Evolutionary conservation across 768 basidiomycete genomes (phyloP).

Genomic region (Pholiota microspora): DNA sequence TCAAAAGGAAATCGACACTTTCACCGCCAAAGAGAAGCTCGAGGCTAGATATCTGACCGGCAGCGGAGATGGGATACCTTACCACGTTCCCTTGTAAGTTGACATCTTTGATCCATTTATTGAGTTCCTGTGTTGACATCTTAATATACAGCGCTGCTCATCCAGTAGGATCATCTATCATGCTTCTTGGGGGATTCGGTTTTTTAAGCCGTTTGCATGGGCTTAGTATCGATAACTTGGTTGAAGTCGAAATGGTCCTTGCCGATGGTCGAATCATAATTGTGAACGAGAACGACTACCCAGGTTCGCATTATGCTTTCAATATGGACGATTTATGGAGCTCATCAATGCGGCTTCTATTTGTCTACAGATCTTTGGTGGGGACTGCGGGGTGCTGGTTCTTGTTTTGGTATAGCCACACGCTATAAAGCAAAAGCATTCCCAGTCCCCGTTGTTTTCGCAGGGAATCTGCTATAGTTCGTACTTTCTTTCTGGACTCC

Average conservation of each 20-base stretch:
- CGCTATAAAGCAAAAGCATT: constrained; percentile 89
- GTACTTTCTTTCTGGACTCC: constrained; percentile 25
- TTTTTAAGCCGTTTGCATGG: constrained; percentile 82
- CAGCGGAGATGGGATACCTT: constrained; percentile 58
- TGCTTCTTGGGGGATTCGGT: constrained; percentile 88
- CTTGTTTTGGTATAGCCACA: constrained; percentile 80
- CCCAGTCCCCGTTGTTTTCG: constrained; percentile 88
- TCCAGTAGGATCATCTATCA: constrained; percentile 75
- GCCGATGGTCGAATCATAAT: constrained; percentile 86
- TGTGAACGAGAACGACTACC: constrained; percentile 67
- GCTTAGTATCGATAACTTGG: constrained; percentile 84
- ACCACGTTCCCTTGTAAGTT: constrained; percentile 76
- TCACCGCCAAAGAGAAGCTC: constrained; percentile 66
- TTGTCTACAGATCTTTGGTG: constrained; percentile 72
- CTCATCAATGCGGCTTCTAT: background rate
- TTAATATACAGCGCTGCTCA: constrained; percentile 61
- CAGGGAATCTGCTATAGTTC: constrained; percentile 90
- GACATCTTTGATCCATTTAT: constrained; percentile 12
- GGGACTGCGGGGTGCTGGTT: constrained; percentile 83
- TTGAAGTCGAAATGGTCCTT: constrained; percentile 90
- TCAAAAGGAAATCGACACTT: constrained; percentile 83
- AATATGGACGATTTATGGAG: background rate
- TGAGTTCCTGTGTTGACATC: constrained; percentile 1
- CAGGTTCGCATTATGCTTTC: constrained; percentile 41
- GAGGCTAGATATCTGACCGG: constrained; percentile 54